Percentiles rank a stretch among this genome's conserved stretches.
These are phyloP conservation scores for Sporisorium sorghi DNA, from an alignment of 1,284 basidiomycete genomes.

Conservation along the genomic window DNA sequence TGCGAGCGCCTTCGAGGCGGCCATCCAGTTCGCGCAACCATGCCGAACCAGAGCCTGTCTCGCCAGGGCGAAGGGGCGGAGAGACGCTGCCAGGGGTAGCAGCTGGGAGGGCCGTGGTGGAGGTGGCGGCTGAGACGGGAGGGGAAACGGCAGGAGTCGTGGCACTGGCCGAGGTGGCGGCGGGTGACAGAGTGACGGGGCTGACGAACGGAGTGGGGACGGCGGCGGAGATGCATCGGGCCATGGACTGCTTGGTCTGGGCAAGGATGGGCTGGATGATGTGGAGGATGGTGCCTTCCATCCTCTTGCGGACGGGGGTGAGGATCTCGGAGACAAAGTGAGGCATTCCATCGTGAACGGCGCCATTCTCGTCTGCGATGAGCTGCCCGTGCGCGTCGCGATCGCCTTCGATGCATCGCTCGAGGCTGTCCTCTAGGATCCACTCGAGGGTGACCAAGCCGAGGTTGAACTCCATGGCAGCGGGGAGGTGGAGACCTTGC, in stretches of 20 bases:
- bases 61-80: slow-evolving; percentile 28
- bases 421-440: slow-evolving; percentile 67
- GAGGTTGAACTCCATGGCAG: slow-evolving; percentile 66
- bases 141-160: slow-evolving; percentile 15
- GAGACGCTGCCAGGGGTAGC: slow-evolving; percentile 35
- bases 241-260: slow-evolving; percentile 56
- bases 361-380: slow-evolving; percentile 54
- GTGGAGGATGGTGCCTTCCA: slow-evolving; percentile 67
- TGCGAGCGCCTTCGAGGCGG: slow-evolving; percentile 60
- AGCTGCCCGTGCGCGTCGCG: slow-evolving; percentile 51
- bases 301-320: slow-evolving; percentile 65
- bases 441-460: slow-evolving; percentile 65
- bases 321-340: slow-evolving; percentile 67
- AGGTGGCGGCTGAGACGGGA: slow-evolving; percentile 7
- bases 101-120: slow-evolving; percentile 8
- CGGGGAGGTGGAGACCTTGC: slow-evolving; percentile 53
- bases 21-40: slow-evolving; percentile 66
- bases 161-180: slow-evolving; percentile 31
- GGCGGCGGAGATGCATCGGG: slow-evolving; percentile 52
- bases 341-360: slow-evolving; percentile 59
- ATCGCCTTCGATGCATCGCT: slow-evolving; percentile 65
- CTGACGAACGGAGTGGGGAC: slow-evolving; percentile 58
- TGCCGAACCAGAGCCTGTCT: slow-evolving; percentile 40
- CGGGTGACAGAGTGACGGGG: slow-evolving; percentile 40
- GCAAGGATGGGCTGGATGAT: slow-evolving; percentile 65